Evolutionary conservation across 805 yeast species (phyloP), one percentile per base, ranked within the genome.

Genomic region (Dipodascopsis tothii): DNA sequence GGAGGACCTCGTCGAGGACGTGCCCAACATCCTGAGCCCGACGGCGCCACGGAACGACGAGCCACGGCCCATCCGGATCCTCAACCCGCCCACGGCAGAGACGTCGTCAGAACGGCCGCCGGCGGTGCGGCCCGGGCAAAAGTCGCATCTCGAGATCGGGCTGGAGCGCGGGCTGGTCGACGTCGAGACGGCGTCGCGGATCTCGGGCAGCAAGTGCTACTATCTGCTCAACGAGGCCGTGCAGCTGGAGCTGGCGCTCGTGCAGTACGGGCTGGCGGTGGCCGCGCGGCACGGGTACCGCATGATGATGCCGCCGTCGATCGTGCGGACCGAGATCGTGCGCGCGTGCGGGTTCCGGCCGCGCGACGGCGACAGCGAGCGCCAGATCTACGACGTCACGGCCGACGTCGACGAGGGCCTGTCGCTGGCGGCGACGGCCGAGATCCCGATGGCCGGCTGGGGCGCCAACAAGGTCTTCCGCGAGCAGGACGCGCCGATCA

Each of bases 291-390:
- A 68, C 6, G 95, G 94, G 0, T 92, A 84, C 64, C 62, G 63
- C 27, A 73, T 81, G 73, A 76, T 80, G 6, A 62, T 76, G 7
- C 96, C 97, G 0, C 98, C 98, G 1, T 75, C 94, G 0, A 75
- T 92, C 14, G 95, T 88, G 2, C 76, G 82, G 52, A 68, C 77
- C 17, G 94, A 84, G 50, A 68, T 85, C 3, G 78, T 88, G 0
- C 68, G 72, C 52, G 96, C 96, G 0, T 92, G 98, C 68, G 98
- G 98, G 0, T 92, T 88, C 66, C 78, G 81, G 57, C 98, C 98
- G 9, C 75, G 94, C 47, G 97, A 92, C 58, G 80, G 78, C 55
- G 82, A 83, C 53, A 78, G 79, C 48, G 96, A 87, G 57, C 79
- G 79, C 40, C 98, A 92, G 60, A 81, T 86, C 0, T 92, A 88